Conservation (phyloP, 2,329 filamentous ascomycete genomes). For the Fusarium sp. region DNA sequence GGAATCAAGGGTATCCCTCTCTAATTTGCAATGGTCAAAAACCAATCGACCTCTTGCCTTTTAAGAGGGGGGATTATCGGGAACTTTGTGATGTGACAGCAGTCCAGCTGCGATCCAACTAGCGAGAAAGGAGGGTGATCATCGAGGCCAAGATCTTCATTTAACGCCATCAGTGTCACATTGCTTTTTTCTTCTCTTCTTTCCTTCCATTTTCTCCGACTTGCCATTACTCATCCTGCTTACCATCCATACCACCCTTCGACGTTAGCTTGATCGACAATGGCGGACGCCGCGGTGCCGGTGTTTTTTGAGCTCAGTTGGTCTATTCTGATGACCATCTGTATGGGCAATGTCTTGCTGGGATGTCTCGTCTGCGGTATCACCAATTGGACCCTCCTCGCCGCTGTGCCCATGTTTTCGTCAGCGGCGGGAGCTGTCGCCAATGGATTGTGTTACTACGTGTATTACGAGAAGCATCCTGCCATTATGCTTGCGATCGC, state of each 20-base stretch:
- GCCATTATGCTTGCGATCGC: slow-evolving; percentile 40
- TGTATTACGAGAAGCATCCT: slow-evolving; percentile 46
- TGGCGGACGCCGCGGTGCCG: slow-evolving; percentile 6
- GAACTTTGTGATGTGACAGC: not conserved
- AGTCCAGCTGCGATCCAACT: not conserved
- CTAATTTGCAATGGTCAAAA: not conserved
- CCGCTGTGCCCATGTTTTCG: slow-evolving; percentile 49
- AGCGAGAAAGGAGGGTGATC: slow-evolving; percentile 5
- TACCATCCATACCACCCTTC: not conserved
- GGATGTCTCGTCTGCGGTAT: slow-evolving; percentile 50
- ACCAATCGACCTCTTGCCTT: not conserved
- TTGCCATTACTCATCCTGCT: not conserved
- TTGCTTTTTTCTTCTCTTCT: slow-evolving; percentile 1
- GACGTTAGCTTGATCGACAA: not conserved
- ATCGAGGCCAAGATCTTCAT: not conserved
- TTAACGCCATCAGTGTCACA: not conserved
- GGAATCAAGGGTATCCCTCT: not conserved
- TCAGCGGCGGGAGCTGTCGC: slow-evolving; percentile 50
- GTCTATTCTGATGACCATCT: slow-evolving; percentile 53
- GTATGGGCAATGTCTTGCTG: slow-evolving; percentile 49
- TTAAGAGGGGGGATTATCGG: not conserved
- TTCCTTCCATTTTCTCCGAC: not conserved
- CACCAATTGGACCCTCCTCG: slow-evolving; percentile 47
- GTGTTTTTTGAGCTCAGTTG: slow-evolving; percentile 53
- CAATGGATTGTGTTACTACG: slow-evolving; percentile 52